Base-by-base conservation (phyloP, 2,329 filamentous ascomycete genomes). In the Tetracladium maxilliforme region DNA sequence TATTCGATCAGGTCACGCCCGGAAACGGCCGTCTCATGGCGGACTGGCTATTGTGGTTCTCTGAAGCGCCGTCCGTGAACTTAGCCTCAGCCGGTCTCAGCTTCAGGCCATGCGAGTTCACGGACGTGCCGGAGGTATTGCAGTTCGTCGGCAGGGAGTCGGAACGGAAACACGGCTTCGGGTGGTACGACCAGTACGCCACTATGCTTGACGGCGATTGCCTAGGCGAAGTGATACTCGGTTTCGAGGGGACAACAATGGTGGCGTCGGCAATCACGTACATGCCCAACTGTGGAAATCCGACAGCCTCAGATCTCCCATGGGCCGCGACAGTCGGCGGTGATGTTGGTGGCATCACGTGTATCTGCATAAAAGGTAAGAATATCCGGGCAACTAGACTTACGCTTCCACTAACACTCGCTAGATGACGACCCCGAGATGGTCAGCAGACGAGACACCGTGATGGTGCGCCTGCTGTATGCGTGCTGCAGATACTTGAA, bases 151-250 rank as follows among this genome's bases (percentile, higher is more conserved):
- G 58, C 26, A 50, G 45, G 24, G 58, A 62, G 26, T 61, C 58
- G 0, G 43, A 43, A 7, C 49, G 48, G 23, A 57, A 61, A 30
- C 49, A 54, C 17, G 52, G 55, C 22, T 57, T 67, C 35, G 65
- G 65, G 21, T 70, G 65, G 63, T 70, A 61, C 35, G 65, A 72
- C 36, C 63, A 70, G 36, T 73, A 71, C 33, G 55, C 54, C 28
- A 56, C 52, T 33, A 48, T 68, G 7, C 54, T 54, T 22, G 53
- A 59, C 33, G 55, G 57, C 6, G 49, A 50, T 24, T 48, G 59
- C 32, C 48, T 67, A 19, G 49, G 51, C 23, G 63, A 71, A 33
- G 56, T 73, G 25, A 40, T 72, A n/a, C 33, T 71, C 13, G 66
- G 58, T 3, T 37, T 66, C 10, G 56, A 65, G 21, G 52, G 54